Percentiles rank a stretch among this genome's conserved stretches.
Conservation (phyloP, 345 rosid genomes). For the Corymbia maculata region DNA sequence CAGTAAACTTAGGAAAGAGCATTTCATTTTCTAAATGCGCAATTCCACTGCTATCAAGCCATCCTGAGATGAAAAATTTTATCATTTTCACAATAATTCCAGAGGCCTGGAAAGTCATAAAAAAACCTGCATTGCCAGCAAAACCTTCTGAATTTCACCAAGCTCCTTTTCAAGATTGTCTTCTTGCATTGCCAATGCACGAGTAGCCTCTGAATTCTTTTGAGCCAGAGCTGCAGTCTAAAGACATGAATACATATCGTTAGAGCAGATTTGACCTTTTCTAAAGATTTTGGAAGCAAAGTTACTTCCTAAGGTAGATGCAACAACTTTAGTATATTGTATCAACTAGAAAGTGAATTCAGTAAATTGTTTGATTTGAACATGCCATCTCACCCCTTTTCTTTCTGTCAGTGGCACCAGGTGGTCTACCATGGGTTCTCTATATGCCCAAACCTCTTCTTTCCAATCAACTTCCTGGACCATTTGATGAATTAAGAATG, state of each 20-base stretch:
- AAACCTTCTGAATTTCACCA: constrained; percentile 81
- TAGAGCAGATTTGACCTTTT: background rate
- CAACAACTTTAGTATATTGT: background rate
- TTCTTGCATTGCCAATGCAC: constrained; percentile 69
- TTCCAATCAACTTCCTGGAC: background rate
- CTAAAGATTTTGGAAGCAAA: background rate
- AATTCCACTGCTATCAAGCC: background rate
- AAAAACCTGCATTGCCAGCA: constrained; percentile 91
- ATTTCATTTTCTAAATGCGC: background rate
- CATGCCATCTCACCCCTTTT: background rate
- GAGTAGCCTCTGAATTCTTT: constrained; percentile 90
- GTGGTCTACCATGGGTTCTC: background rate
- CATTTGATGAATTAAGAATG: background rate
- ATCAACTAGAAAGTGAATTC: background rate
- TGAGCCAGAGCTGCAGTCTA: constrained; percentile 96
- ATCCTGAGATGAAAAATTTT: background rate
- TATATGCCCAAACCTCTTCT: background rate
- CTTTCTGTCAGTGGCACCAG: background rate
- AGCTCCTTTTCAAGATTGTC: constrained; percentile 87
- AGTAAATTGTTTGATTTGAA: background rate
- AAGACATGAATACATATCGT: background rate
- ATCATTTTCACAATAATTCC: background rate
- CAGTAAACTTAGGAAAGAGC: background rate
- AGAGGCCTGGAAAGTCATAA: background rate
- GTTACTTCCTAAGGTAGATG: background rate